Evolutionary conservation across 1,284 basidiomycete genomes (phyloP), one percentile per base, ranked within the genome.

Genomic region (Ustilago lituana): DNA sequence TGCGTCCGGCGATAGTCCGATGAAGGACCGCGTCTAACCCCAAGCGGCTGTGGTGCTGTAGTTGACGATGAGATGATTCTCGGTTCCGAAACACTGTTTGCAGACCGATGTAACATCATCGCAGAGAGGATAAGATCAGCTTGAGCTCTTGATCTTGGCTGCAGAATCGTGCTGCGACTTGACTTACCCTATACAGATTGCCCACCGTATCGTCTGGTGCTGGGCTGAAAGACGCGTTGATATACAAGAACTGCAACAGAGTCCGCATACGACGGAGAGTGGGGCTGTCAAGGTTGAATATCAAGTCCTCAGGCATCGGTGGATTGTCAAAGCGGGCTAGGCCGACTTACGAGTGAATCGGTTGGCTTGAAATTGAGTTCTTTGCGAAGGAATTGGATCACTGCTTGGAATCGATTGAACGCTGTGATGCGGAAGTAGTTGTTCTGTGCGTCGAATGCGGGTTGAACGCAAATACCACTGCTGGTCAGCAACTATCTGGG

Each of bases 361-460:
- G 89, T 88, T 9, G 89, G 85, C 82, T 93, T 94, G 91, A 92
- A 9, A n/a, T 90, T 90, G 40, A 98, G 84, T 82, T 98, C 93
- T 77, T 90, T 93, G 55, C 94, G 85, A 82, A 98, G 81, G 81
- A 98, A 98, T 74, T 93, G 90, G 45, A 96, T 94, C 53, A 98
- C 95, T 1, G 93, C 91, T 81, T 96, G 93, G 80, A 98, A 98
- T 51, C 91, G 87, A 83, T 97, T 95, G 43, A 91, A 90, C 5
- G 94, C 91, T 0, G 93, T 94, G 74, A 98, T 95, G 85, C 95
- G 95, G 88, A 94, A 97, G 81, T 95, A 91, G 84, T 97, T 97
- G 35, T 74, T 79, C 85, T 95, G 51, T 12, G 40, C 9, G 15
- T 27, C 14, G 8, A 36, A 6, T n/a, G n/a, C n/a, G n/a, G n/a